Evolutionary conservation across 257 asterid genomes (phyloP).

Genomic region (Ilex asprella): DNA sequence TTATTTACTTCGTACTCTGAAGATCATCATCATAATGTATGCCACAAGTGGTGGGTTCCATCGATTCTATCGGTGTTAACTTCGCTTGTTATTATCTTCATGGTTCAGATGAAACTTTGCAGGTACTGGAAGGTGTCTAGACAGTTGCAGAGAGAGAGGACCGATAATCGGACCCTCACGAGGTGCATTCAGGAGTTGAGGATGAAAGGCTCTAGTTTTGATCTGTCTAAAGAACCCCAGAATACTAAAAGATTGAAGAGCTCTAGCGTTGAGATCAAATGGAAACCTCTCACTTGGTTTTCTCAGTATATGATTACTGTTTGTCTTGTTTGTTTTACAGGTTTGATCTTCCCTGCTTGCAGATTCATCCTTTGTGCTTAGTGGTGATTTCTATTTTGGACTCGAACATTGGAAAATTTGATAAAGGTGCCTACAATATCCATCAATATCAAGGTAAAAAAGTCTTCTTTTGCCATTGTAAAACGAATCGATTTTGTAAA

Average conservation of each 20-base stretch:
- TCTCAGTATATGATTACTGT: slow-evolving; percentile 47
- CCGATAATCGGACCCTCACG: slow-evolving; percentile 56
- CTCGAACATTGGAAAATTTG: too few species aligned
- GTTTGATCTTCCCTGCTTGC: slow-evolving; percentile 49
- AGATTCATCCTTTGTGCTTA: slow-evolving; percentile 59
- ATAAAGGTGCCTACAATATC: too few species aligned
- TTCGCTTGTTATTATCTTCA: slow-evolving; percentile 36
- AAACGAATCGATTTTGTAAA: too few species aligned
- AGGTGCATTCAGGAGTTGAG: slow-evolving; percentile 85
- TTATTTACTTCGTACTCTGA: slow-evolving; percentile 46
- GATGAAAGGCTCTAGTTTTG: slow-evolving; percentile 91
- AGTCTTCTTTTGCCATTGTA: too few species aligned
- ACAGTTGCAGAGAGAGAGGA: slow-evolving; percentile 65
- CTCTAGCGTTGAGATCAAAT: slow-evolving; percentile 94
- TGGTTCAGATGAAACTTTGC: slow-evolving; percentile 65
- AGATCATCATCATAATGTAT: slow-evolving; percentile 6
- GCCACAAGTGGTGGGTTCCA: slow-evolving; percentile 87
- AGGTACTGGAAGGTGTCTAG: slow-evolving; percentile 69
- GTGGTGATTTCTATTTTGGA: not conserved
- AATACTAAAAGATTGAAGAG: slow-evolving; percentile 86
- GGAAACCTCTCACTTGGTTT: slow-evolving; percentile 77
- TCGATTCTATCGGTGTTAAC: slow-evolving; percentile 33
- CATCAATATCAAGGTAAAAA: too few species aligned
- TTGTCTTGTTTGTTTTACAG: slow-evolving; percentile 54
- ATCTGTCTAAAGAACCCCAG: slow-evolving; percentile 64